Base-by-base conservation (phyloP, 495 filamentous ascomycete genomes). In the Trichoderma erinaceum region DNA sequence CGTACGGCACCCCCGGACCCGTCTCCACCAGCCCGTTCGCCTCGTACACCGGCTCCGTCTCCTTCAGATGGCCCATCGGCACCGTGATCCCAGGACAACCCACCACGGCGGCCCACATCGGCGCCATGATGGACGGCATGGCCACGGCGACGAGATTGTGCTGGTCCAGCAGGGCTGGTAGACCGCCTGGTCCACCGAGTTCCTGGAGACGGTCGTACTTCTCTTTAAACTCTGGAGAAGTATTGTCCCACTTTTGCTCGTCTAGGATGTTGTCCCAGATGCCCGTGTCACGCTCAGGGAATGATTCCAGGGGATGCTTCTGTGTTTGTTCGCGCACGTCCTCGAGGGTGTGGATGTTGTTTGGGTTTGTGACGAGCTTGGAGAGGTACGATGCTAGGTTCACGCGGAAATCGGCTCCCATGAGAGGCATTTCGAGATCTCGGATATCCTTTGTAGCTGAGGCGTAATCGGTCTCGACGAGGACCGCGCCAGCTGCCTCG, bases 361-460 rank as follows among this genome's bases (percentile, higher is more conserved):
- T 73, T 0, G 83, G 84, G 64, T 84, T 85, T 35, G 41, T 70
- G 10, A 68, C 73, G n/a, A 86, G 76, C 52, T 76, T 69, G 6
- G 77, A 74, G 41, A 85, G 75, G 67, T 84, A 86, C 7, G 70
- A 67, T 18, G 79, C 68, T 3, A 84, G 69, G 58, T 75, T 74
- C 21, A 72, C 72, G 27, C 79, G 64, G 67, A 84, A 82, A 67
- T 84, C 82, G 35, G 75, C 78, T 23, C 74, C 72, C 6, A 83
- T 69, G 29, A 84, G 79, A 35, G 43, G 67, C 64, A 50, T 32
- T 68, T 73, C 58, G 64, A 66, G 21, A 27, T 61, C 56, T 25
- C 27, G 65, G 68, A 71, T 68, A 35, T 65, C 52, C 66, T 61
- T 67, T 18, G 43, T 64, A 27, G 66, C 52, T 68, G 74, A 74